Evolutionary conservation across 371 early-diverging fungal species (phyloP).

Genomic region (Phascolomyces articulosus): DNA sequence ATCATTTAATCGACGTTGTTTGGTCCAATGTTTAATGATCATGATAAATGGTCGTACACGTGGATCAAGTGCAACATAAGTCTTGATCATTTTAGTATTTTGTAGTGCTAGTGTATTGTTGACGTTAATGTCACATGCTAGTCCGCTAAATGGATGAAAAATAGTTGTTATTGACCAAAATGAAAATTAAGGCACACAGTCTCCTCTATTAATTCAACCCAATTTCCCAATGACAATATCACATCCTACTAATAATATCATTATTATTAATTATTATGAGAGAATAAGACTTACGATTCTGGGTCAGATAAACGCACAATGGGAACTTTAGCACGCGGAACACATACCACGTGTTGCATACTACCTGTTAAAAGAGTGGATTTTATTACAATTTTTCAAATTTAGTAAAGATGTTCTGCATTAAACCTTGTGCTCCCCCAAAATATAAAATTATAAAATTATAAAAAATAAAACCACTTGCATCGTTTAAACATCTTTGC

Average conservation of each 20-base stretch:
- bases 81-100: slow-evolving; percentile 77
- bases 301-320: slow-evolving; percentile 65
- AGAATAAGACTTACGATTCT: slow-evolving; percentile 48
- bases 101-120: slow-evolving; percentile 78
- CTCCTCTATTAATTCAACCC: no score
- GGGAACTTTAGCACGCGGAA: slow-evolving; percentile 66
- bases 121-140: slow-evolving; percentile 85
- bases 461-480: slow-evolving; percentile 17
- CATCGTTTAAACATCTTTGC: slow-evolving; percentile 38
- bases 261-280: no score
- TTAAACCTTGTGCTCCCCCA: no score
- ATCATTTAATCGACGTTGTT: slow-evolving; percentile 71
- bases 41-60: slow-evolving; percentile 78
- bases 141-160: slow-evolving; percentile 19
- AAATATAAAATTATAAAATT: no score
- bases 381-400: background rate
- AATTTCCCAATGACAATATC: no score
- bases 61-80: slow-evolving; percentile 77
- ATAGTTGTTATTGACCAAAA: no score
- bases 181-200: no score
- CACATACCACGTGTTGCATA: slow-evolving; percentile 52
- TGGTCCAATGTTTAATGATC: slow-evolving; percentile 84
- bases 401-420: slow-evolving; percentile 18
- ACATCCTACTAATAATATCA: no score
- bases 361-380: slow-evolving; percentile 34